Evolutionary conservation across 495 filamentous ascomycete genomes (phyloP).

Genomic region (Tetracladium setigerum): DNA sequence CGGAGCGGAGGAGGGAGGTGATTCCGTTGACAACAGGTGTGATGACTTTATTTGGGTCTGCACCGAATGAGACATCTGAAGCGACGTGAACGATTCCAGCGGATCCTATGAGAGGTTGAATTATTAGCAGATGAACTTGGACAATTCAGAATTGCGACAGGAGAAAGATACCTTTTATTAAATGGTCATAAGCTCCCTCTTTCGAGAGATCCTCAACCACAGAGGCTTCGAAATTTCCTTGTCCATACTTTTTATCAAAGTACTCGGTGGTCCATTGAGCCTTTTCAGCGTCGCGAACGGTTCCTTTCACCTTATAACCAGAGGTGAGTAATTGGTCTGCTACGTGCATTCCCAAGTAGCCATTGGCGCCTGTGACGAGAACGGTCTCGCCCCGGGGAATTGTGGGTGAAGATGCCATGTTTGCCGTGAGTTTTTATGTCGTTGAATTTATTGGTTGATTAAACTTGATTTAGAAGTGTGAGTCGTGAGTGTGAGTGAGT

Average conservation of each 20-base stretch:
- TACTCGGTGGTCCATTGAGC: conserved; percentile 32
- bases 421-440: neutral
- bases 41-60: conserved; percentile 36
- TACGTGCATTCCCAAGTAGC: conserved; percentile 45
- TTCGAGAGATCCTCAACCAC: conserved; percentile 32
- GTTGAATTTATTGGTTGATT: too few relatives aligned
- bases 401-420: conserved; percentile 1
- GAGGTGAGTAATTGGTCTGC: conserved; percentile 38
- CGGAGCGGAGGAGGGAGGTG: conserved; percentile 32
- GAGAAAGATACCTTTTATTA: conserved; percentile 28
- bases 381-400: conserved; percentile 19
- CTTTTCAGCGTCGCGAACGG: conserved; percentile 34
- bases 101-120: conserved; percentile 13
- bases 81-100: conserved; percentile 37
- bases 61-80: conserved; percentile 27
- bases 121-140: too few relatives aligned
- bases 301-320: conserved; percentile 46
- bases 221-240: conserved; percentile 28
- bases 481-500: too few relatives aligned
- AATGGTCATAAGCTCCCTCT: conserved; percentile 31
- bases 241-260: conserved; percentile 34
- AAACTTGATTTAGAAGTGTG: too few relatives aligned
- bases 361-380: conserved; percentile 50
- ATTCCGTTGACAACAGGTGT: conserved; percentile 28
- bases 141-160: too few relatives aligned